Percentiles rank a stretch among this genome's conserved stretches.
Conservation (phyloP, 148 eudicot genomes). For the Rhododendron ovatum region DNA sequence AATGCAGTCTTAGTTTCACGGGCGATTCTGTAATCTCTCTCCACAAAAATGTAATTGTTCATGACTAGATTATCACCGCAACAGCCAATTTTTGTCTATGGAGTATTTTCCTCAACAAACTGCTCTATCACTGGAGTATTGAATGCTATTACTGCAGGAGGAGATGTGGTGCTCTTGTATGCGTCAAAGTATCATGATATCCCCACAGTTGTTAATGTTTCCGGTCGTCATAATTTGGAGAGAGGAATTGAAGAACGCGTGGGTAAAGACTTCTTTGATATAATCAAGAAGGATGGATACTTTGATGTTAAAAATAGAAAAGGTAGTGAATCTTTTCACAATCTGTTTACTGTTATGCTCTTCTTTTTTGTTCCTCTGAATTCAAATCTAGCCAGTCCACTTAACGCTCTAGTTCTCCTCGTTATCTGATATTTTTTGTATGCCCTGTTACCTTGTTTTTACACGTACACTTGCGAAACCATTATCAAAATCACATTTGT, state of each 20-base stretch:
- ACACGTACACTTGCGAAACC: neutral
- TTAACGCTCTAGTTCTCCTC: neutral
- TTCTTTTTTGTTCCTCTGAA: neutral
- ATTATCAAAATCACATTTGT: neutral
- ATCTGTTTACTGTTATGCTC: neutral
- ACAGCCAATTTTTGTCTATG: slow-evolving; percentile 1
- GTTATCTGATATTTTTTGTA: neutral
- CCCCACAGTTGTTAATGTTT: slow-evolving; percentile 56
- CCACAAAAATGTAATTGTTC: neutral
- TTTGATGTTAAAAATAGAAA: slow-evolving; percentile 54
- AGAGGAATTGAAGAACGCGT: slow-evolving; percentile 61
- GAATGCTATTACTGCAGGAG: slow-evolving; percentile 50
- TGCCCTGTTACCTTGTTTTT: neutral
- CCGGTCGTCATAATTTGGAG: slow-evolving; percentile 74
- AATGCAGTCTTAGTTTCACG: neutral
- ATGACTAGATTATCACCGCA: neutral
- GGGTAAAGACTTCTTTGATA: slow-evolving; percentile 63
- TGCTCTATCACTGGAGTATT: neutral
- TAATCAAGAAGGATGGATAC: slow-evolving; percentile 57
- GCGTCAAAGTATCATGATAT: slow-evolving; percentile 88
- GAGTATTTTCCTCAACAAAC: neutral
- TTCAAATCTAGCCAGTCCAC: neutral
- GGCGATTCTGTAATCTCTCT: neutral
- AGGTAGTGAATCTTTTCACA: slow-evolving; percentile 30
- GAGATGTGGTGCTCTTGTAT: slow-evolving; percentile 70